Evolutionary conservation across 1,139 yeast species (phyloP), one percentile per base, ranked within the genome.

Genomic region (Magnusiomyces suaveolens): DNA sequence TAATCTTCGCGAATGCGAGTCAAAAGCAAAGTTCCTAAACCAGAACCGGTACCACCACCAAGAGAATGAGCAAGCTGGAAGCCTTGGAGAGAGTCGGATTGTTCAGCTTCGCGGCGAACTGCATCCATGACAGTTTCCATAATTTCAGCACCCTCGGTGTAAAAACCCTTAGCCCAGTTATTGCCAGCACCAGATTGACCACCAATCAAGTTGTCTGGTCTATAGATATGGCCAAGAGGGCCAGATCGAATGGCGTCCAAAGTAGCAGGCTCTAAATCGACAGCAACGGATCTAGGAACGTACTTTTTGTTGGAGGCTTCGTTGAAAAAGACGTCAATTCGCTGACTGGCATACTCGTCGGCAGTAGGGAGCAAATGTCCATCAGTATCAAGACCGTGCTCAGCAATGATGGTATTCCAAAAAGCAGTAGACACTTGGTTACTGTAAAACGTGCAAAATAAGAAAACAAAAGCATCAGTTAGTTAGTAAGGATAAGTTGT

Each of bases 391-490:
- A 81, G 78, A 41, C 83, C 83, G 62, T 81, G 86, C 66, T 81
- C 86, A 59, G 78, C 80, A 64, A 81, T 77, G 63, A 81, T 81
- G 55, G 84, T 81, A 67, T 80, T 82, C 86, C 86, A 81, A 66
- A 81, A 81, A 54, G 85, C 84, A 53, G 84, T 77, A 62, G 84
- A 82, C 60, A 81, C 81, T 71, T 81, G 86, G 77, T 81, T 81
- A 70, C 84, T 82, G 36, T 33, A 26, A 32, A 14, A 41, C 20
- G 21, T 6, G 16, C 16, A 16, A 4, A 46, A 49, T n/a, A n/a
- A n/a, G n/a, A n/a, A n/a, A n/a, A n/a, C n/a, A n/a, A n/a, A n/a
- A n/a, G n/a, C n/a, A n/a, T n/a, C n/a, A n/a, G n/a, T n/a, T n/a
- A n/a, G n/a, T n/a, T n/a, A n/a, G n/a, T n/a, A n/a, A n/a, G n/a